Percentiles rank a stretch among this genome's conserved stretches.
Conservation (phyloP, 2,329 filamentous ascomycete genomes). For the Stachybotrys chartarum region DNA sequence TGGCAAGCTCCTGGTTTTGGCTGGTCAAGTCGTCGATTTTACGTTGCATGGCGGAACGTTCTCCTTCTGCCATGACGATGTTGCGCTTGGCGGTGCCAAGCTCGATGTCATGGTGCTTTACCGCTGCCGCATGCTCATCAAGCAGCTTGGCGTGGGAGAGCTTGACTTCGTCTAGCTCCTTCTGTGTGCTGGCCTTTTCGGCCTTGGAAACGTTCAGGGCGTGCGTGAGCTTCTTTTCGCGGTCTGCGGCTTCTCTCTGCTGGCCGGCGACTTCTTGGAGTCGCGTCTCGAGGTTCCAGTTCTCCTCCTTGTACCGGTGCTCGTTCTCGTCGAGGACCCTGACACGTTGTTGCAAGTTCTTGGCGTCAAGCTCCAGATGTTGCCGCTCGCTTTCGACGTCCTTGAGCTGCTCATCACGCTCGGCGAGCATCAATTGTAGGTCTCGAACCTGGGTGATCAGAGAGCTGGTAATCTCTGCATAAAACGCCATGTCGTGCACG, state of each 20-base stretch:
- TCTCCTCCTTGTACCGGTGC: constrained; percentile 94
- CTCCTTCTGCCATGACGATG: constrained; percentile 68
- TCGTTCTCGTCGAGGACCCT: constrained; percentile 87
- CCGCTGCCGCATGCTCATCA: constrained; percentile 69
- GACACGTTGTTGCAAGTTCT: constrained; percentile 72
- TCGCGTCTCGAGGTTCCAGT: constrained; percentile 93
- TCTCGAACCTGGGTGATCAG: constrained; percentile 90
- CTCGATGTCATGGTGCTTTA: constrained; percentile 86
- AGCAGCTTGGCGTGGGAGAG: constrained; percentile 68
- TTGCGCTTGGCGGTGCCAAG: constrained; percentile 76
- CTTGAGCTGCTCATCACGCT: constrained; percentile 83
- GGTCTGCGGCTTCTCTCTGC: constrained; percentile 70
- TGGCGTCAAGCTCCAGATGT: constrained; percentile 73
- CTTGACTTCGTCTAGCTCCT: constrained; percentile 87
- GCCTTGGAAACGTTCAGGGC: constrained; percentile 60
- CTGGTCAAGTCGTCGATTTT: constrained; percentile 81
- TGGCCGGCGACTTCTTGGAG: constrained; percentile 73
- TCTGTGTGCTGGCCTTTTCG: constrained; percentile 72
- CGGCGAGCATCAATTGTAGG: constrained; percentile 73
- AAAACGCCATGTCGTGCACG: constrained; percentile 94
- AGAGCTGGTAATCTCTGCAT: constrained; percentile 95
- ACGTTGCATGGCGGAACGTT: constrained; percentile 69
- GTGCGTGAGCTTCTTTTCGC: constrained; percentile 75
- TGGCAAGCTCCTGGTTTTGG: constrained; percentile 88
- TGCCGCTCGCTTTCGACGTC: constrained; percentile 67